Conservation (phyloP, 2,329 filamentous ascomycete genomes). For the Penicillium fuscoglaucum region DNA sequence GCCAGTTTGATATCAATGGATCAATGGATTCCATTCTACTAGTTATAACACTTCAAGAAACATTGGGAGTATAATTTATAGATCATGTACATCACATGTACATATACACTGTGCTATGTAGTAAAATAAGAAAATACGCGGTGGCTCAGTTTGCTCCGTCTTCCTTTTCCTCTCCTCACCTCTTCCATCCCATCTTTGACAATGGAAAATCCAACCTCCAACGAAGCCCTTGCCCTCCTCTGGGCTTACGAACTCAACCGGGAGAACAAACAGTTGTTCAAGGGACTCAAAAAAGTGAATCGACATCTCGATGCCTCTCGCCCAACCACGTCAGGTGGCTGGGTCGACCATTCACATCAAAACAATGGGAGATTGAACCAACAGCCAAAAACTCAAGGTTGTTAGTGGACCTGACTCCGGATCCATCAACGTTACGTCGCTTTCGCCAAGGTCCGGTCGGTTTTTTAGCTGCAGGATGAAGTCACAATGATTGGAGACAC, state of each 20-base stretch:
- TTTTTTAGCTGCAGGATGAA: too few species aligned
- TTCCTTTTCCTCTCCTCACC: too few species aligned
- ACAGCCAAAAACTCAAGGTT: neutral
- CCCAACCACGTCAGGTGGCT: neutral
- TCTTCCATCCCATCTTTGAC: neutral
- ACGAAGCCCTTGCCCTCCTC: constrained; percentile 5
- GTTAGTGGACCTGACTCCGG: too few species aligned
- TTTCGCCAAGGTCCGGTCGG: neutral
- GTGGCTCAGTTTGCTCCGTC: too few species aligned
- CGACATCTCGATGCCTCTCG: neutral
- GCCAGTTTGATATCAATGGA: neutral
- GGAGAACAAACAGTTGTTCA: constrained; percentile 6
- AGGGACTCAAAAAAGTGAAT: constrained; percentile 4
- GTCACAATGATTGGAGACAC: neutral
- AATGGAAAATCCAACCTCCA: constrained; percentile 1
- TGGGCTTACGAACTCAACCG: constrained; percentile 9
- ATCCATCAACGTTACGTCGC: neutral
- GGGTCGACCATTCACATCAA: neutral
- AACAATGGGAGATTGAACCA: neutral
- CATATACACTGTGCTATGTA: too few species aligned
- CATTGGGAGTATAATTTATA: too few species aligned
- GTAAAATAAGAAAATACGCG: too few species aligned
- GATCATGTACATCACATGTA: too few species aligned
- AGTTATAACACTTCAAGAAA: too few species aligned
- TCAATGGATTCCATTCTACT: too few species aligned